Conservation (phyloP, 1,139 yeast species). For the Eremothecium sinecaudum region DNA sequence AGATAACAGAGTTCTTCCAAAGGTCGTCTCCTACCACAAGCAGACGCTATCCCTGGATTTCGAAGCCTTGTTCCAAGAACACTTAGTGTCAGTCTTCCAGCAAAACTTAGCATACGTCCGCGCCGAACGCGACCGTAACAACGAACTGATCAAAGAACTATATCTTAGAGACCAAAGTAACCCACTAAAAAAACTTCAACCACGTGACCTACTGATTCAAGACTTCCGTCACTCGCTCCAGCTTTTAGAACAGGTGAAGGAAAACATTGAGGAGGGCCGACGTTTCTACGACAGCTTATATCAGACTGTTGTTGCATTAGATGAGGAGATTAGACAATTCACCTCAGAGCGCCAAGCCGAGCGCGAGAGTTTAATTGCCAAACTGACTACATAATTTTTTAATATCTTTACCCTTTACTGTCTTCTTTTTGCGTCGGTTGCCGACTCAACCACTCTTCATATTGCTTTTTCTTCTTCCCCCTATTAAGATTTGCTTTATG, state of each 20-base stretch:
- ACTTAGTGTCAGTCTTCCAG: slow-evolving; percentile 36
- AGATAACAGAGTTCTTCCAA: slow-evolving; percentile 44
- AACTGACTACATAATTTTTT: neutral
- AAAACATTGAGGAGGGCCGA: slow-evolving; percentile 59
- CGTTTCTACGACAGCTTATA: slow-evolving; percentile 60
- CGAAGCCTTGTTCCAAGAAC: slow-evolving; percentile 34
- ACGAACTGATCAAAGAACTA: slow-evolving; percentile 37
- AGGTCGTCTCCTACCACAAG: slow-evolving; percentile 41
- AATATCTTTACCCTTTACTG: slow-evolving; percentile 1
- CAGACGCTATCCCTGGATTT: slow-evolving; percentile 25
- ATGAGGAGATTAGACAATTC: slow-evolving; percentile 45
- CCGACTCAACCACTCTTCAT: slow-evolving; percentile 34
- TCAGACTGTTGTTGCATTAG: slow-evolving; percentile 40
- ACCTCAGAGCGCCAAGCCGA: slow-evolving; percentile 46
- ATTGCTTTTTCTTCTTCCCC: slow-evolving; percentile 36
- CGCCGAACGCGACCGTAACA: slow-evolving; percentile 34
- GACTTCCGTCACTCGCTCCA: slow-evolving; percentile 20
- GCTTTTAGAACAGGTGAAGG: slow-evolving; percentile 31
- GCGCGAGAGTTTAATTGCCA: slow-evolving; percentile 28
- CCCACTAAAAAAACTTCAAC: slow-evolving; percentile 14
- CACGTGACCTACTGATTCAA: slow-evolving; percentile 19
- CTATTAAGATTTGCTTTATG: slow-evolving; percentile 42
- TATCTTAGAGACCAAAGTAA: slow-evolving; percentile 19
- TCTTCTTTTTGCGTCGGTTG: slow-evolving; percentile 8
- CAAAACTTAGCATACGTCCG: slow-evolving; percentile 28